Evolutionary conservation across 2,329 filamentous ascomycete species (phyloP), one percentile per base, ranked within the genome.

Genomic region (Fusarium oxysporum): DNA sequence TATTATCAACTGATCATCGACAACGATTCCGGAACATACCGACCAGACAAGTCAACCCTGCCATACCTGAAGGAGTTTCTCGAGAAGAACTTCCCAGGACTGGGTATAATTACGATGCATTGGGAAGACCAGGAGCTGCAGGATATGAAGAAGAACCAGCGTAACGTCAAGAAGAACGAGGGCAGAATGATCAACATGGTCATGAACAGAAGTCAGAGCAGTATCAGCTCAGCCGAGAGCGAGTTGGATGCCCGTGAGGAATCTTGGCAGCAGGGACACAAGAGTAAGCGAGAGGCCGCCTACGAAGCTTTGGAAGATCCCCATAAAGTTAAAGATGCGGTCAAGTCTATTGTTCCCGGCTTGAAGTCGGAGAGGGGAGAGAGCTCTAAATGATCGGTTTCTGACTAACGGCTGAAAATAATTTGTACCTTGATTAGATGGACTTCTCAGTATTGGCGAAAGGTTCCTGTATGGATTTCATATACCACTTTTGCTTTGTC

Each of bases 11-110:
- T 98, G 13, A 86, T 96, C 72, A 98, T 98, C 78, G 96, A 98
- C 84, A 98, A 98, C 78, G 96, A 97, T 82, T 94, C 92, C 61
- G 96, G 96, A 16, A 98, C 96, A 1, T 98, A 98, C 81, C 90
- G 96, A 1, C 96, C 96, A 0, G 94, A 97, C 78, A 92, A 92
- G 62, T 87, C 91, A 16, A 86, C 93, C 14, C 87, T 98, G 3
- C 93, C 93, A 0, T 80, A 91, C 1, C 85, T 98, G 3, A 90
- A 92, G 58, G 78, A 85, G 16, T 97, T 94, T 78, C 82, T 98
- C 5, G 84, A 91, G 37, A 82, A 81, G 30, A 94, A 96, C 73
- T 90, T 98, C 38, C 93, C 93, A 0, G 94, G 93, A 1, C 83
- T 98, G 2, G 90, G 92, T 57, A 85, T 97, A 50, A 85, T 91